phyloP scores from a whole-genome alignment of 495 filamentous ascomycete genomes.

The Neurospora sp. region DNA sequence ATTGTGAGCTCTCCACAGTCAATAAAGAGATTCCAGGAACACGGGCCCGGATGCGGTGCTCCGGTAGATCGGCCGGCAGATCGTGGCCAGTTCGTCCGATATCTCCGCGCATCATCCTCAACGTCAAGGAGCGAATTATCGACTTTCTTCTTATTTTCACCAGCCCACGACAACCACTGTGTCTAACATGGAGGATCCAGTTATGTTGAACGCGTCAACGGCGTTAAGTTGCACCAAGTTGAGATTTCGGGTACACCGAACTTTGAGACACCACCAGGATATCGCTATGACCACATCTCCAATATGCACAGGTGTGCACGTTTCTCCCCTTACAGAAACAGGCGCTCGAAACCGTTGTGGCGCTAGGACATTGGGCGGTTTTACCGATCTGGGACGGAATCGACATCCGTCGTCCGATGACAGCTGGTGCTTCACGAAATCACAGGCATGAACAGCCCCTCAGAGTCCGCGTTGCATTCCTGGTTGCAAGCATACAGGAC shows the following conservation, averaged over 20 bases:
- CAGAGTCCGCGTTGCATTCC: neutral
- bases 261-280: neutral
- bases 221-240: neutral
- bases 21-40: neutral
- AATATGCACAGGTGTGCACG: neutral
- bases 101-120: neutral
- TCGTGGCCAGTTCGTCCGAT: neutral
- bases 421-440: neutral
- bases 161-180: neutral
- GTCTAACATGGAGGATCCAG: neutral
- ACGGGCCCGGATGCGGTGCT: neutral
- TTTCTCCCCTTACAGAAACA: neutral
- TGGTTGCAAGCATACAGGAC: neutral
- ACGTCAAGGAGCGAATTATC: neutral
- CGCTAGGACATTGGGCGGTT: neutral
- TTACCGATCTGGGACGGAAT: neutral
- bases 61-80: neutral
- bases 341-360: neutral
- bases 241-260: neutral
- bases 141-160: neutral
- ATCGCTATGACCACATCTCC: neutral
- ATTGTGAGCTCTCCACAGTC: neutral
- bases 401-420: neutral
- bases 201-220: neutral
- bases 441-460: neutral